A percentile compares a stretch with the other conserved stretches of the same genome.
Evolutionary conservation across 1,284 basidiomycete genomes (phyloP).

Genomic region (Ustilago vetiveriae): DNA sequence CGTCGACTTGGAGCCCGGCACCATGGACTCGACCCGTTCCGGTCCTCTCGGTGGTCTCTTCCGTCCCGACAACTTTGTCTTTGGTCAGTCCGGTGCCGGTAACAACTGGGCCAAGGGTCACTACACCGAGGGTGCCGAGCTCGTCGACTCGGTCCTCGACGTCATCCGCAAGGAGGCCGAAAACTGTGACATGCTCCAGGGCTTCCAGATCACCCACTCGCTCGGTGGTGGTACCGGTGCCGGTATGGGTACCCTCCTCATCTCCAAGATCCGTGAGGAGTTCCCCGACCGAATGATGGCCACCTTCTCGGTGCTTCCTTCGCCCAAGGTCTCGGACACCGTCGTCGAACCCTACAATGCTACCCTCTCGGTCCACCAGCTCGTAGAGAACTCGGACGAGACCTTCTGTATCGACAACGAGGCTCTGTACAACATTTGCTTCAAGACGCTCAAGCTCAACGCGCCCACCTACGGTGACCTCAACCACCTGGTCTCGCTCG

Average conservation of each 20-base stretch:
- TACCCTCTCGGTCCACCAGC: slow-evolving; percentile 86
- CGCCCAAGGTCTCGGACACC: slow-evolving; percentile 93
- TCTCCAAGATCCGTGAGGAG: slow-evolving; percentile 68
- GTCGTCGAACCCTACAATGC: slow-evolving; percentile 96
- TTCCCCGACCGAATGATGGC: slow-evolving; percentile 81
- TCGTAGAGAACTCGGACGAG: slow-evolving; percentile 87
- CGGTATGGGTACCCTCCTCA: slow-evolving; percentile 61
- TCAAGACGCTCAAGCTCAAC: slow-evolving; percentile 78
- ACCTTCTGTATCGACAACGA: slow-evolving; percentile 94
- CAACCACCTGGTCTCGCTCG: slow-evolving; percentile 77
- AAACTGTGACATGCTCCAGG: slow-evolving; percentile 85
- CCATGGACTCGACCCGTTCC: slow-evolving; percentile 76
- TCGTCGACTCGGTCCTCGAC: slow-evolving; percentile 83
- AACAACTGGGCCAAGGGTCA: slow-evolving; percentile 87
- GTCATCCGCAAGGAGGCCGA: slow-evolving; percentile 72
- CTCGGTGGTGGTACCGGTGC: slow-evolving; percentile 81
- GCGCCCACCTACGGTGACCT: slow-evolving; percentile 64
- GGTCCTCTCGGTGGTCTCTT: slow-evolving; percentile 80
- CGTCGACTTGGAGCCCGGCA: slow-evolving; percentile 90
- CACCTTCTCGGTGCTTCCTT: slow-evolving; percentile 90
- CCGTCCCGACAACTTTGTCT: slow-evolving; percentile 81
- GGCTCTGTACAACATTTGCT: slow-evolving; percentile 87
- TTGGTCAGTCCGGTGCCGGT: slow-evolving; percentile 76
- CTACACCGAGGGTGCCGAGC: slow-evolving; percentile 75
- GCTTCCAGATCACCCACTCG: slow-evolving; percentile 91